A percentile compares a stretch with the other conserved stretches of the same genome.
These are phyloP conservation scores for Ampelomyces quisqualis DNA, from an alignment of 2,329 filamentous ascomycete genomes.

Conservation along the genomic window DNA sequence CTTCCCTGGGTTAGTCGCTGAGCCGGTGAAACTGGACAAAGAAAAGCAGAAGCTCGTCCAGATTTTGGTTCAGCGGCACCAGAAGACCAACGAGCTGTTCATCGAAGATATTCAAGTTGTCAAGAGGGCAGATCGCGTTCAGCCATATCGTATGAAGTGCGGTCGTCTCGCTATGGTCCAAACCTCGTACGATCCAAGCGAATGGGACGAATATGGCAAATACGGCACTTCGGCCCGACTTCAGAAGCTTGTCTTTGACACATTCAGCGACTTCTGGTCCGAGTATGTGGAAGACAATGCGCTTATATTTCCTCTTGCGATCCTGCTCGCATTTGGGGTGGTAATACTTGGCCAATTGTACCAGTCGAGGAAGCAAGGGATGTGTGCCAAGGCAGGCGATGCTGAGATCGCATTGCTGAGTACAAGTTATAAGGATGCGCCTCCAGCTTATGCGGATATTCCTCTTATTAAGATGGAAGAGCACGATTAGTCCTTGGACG, in stretches of 20 bases:
- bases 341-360: slow-evolving; percentile 17
- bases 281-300: slow-evolving; percentile 13
- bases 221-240: slow-evolving; percentile 31
- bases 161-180: slow-evolving; percentile 28
- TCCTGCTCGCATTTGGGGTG: slow-evolving; percentile 13
- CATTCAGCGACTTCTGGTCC: slow-evolving; percentile 14
- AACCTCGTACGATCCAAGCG: slow-evolving; percentile 26
- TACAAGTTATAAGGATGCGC: slow-evolving; percentile 13
- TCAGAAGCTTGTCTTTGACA: too few relatives aligned
- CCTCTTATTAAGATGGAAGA: slow-evolving; percentile 24
- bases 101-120: slow-evolving; percentile 32
- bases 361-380: slow-evolving; percentile 12
- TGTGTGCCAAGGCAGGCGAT: slow-evolving; percentile 11
- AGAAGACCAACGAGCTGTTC: slow-evolving; percentile 5
- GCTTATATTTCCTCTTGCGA: slow-evolving; percentile 15
- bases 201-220: slow-evolving; percentile 36
- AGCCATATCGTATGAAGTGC: slow-evolving; percentile 32
- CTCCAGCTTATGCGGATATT: slow-evolving; percentile 23
- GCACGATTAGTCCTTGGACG: slow-evolving; percentile 16
- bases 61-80: slow-evolving; percentile 19
- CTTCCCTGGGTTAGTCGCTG: not conserved
- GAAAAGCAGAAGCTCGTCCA: slow-evolving; percentile 29
- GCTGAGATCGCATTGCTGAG: slow-evolving; percentile 23
- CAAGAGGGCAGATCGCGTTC: slow-evolving; percentile 15
- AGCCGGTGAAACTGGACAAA: slow-evolving; percentile 12